Base-by-base conservation (phyloP, 2,329 filamentous ascomycete genomes). In the Paracoccidioides brasiliensis region DNA sequence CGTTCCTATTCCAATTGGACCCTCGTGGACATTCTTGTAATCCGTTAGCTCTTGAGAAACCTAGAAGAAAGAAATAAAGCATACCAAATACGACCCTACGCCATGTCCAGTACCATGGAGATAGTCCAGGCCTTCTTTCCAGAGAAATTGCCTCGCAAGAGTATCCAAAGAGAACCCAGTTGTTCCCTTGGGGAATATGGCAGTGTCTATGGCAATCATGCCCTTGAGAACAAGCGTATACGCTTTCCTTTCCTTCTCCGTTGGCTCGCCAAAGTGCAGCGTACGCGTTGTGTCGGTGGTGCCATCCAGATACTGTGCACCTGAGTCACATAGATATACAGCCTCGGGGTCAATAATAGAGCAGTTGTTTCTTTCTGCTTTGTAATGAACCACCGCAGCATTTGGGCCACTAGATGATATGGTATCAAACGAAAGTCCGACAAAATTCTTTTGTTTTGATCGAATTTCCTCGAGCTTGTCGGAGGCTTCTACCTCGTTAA, bases 261-360 rank as follows among this genome's bases (percentile, higher is more conserved):
- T 88, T 0, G 93, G 93, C 32, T 83, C 79, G 49, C 89, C 88
- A 67, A 97, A 97, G 66, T 98, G 93, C 42, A 95, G 76, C 0
- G 93, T 98, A 44, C 93, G 80, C 4, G 93, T 98, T 0, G 89
- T 95, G 66, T 98, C 93, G 0, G 93, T 98, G 0, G 93, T 98
- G 55, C 93, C 93, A 68, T 98, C 93, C 2, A 86, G 78, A 65
- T 91, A 98, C 70, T 98, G 93, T n/a, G 88, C 93, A 28, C 93
- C 93, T 28, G 93, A 97, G 70, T 98, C 93, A 68, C 93, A 98
- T 2, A 98, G 81, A 66, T 98, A 98, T 57, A 98, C 82, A 12
- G 84, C 83, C 5, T 83, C 82, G 0, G 89, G 88, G 62, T 98
- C 89, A 63, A 98, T 89, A 33, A 80, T 75, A 7, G 90, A 81